Percentiles rank a stretch among this genome's conserved stretches.
These are phyloP conservation scores for Blastocystis sp. DNA, from an alignment of 352 stramenopile species.

Conservation along the genomic window DNA sequence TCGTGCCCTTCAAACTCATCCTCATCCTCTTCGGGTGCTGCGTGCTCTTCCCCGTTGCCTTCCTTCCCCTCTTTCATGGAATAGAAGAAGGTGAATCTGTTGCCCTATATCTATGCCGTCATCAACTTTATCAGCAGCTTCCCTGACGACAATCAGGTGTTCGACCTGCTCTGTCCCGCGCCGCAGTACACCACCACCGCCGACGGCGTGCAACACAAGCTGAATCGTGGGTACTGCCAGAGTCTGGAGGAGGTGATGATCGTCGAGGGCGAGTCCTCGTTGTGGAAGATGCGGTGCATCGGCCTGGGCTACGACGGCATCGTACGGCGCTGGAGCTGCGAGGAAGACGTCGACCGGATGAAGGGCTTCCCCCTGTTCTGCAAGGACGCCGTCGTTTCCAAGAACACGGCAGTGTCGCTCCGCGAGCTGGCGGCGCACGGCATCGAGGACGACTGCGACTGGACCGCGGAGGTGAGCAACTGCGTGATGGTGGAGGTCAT, in stretches of 20 bases:
- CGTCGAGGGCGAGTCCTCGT: neutral
- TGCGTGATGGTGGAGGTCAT: neutral
- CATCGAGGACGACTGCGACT: neutral
- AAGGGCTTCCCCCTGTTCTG: constrained; percentile 6
- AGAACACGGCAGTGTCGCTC: neutral
- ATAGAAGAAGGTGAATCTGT: constrained; percentile 37
- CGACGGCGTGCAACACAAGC: constrained; percentile 8
- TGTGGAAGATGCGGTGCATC: constrained; percentile 4
- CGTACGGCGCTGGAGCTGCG: neutral
- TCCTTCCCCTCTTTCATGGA: neutral
- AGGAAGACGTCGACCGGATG: constrained; percentile 5
- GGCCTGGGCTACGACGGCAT: constrained; percentile 28
- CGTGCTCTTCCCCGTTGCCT: constrained; percentile 11
- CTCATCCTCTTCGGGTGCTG: neutral
- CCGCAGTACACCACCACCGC: neutral
- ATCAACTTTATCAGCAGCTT: constrained; percentile 33
- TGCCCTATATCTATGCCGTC: neutral
- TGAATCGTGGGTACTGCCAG: constrained; percentile 24
- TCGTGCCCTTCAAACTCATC: neutral
- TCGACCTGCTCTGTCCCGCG: constrained; percentile 18
- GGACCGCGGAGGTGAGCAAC: neutral
- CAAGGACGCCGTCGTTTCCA: neutral
- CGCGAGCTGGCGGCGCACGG: constrained; percentile 8
- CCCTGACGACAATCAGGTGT: constrained; percentile 37
- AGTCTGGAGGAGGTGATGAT: neutral